A percentile compares a stretch with the other conserved stretches of the same genome.
These are phyloP conservation scores for Xenosphaeropsis pyriputrescens DNA, from an alignment of 2,329 filamentous ascomycete genomes.

Conservation along the genomic window DNA sequence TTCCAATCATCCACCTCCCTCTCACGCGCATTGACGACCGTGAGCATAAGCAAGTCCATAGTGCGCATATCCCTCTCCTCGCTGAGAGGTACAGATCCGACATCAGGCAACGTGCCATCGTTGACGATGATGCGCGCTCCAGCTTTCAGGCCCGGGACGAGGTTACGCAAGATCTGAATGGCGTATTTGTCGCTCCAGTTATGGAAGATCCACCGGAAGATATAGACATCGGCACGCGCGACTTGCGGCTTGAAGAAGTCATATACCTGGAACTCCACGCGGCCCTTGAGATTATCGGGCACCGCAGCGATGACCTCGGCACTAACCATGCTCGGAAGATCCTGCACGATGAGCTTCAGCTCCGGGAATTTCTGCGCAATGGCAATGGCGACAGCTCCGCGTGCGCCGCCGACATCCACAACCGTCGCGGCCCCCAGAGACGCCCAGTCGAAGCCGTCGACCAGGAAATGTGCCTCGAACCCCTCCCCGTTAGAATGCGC, in stretches of 20 bases:
- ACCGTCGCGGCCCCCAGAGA: constrained; percentile 10
- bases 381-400: constrained; percentile 11
- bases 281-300: constrained; percentile 1
- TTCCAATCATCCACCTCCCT: constrained; percentile 29
- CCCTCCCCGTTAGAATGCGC: constrained; percentile 10
- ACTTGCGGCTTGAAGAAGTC: constrained; percentile 24
- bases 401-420: constrained; percentile 15
- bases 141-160: constrained; percentile 18
- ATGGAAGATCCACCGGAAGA: constrained; percentile 15
- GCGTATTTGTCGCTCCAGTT: constrained; percentile 13
- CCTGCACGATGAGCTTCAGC: constrained; percentile 13
- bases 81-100: constrained; percentile 3
- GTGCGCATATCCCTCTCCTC: constrained; percentile 26
- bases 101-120: constrained; percentile 16
- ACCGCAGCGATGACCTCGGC: constrained; percentile 8
- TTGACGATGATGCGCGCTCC: constrained; percentile 20
- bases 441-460: constrained; percentile 12
- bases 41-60: constrained; percentile 34
- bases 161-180: constrained; percentile 5
- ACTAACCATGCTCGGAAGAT: constrained; percentile 6
- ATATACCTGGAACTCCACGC: constrained; percentile 12
- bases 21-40: constrained; percentile 32
- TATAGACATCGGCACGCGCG: constrained; percentile 20
- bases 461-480: constrained; percentile 8
- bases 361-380: constrained; percentile 10